These are phyloP conservation scores for Larix kaempferi DNA, from an alignment of 75 land plant species.

Conservation along the genomic window DNA sequence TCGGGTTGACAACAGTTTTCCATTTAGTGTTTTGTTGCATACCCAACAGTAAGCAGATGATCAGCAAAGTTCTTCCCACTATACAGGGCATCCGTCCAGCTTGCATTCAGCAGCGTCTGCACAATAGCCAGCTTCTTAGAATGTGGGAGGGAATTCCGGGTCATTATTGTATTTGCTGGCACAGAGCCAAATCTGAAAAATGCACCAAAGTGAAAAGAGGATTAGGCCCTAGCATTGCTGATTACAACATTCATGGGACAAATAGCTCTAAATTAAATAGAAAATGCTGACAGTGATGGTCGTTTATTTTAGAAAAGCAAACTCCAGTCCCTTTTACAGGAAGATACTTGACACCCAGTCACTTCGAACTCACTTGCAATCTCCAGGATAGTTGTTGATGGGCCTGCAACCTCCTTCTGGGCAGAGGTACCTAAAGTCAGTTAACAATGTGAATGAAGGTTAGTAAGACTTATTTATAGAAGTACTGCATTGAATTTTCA, in stretches of 20 bases:
- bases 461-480: background rate
- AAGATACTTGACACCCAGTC: background rate
- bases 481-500: too few relatives aligned
- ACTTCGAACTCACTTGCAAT: conserved; percentile 26
- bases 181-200: conserved; percentile 31
- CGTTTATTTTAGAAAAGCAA: background rate
- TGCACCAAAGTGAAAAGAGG: background rate
- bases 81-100: conserved; percentile 21
- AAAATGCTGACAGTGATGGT: background rate
- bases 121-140: conserved; percentile 23
- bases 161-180: conserved; percentile 44
- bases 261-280: too few relatives aligned
- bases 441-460: background rate
- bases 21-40: background rate
- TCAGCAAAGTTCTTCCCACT: conserved; percentile 16
- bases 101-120: conserved; percentile 29
- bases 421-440: conserved; percentile 29
- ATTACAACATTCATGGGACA: too few relatives aligned
- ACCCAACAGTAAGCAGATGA: conserved; percentile 38
- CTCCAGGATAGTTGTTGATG: conserved; percentile 33
- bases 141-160: conserved; percentile 22
- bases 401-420: conserved; percentile 41
- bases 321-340: background rate
- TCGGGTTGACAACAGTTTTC: too few relatives aligned
- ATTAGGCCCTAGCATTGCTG: background rate